phyloP scores from a whole-genome alignment of 768 basidiomycete genomes.

The Mrakia gelida region DNA sequence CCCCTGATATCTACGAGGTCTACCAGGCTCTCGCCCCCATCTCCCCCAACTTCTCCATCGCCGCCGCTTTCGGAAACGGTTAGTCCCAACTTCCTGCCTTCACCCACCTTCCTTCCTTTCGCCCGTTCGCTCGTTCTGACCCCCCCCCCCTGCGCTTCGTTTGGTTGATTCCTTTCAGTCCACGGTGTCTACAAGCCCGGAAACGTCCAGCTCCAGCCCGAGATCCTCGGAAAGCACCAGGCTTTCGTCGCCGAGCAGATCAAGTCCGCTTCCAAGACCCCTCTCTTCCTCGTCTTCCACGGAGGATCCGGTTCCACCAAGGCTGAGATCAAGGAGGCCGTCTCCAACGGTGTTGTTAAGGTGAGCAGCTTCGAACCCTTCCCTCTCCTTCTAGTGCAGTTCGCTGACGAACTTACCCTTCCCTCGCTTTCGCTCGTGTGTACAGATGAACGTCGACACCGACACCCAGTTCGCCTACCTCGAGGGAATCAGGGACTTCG shows the following conservation, averaged over 20 bases:
- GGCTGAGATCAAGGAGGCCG: conserved; percentile 90
- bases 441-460: conserved; percentile 69
- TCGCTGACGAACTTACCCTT: neutral
- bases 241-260: conserved; percentile 64
- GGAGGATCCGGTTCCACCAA: conserved; percentile 97
- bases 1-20: conserved; percentile 90
- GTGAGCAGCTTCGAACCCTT: too few species aligned
- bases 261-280: conserved; percentile 57
- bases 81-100: conserved; percentile 46
- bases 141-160: neutral
- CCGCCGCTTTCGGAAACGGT: conserved; percentile 97
- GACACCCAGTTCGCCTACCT: conserved; percentile 93
- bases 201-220: conserved; percentile 89
- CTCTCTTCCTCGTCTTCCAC: conserved; percentile 99
- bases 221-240: conserved; percentile 89
- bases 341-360: conserved; percentile 90
- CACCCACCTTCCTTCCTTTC: too few species aligned
- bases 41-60: conserved; percentile 91
- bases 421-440: neutral
- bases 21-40: conserved; percentile 76
- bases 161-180: neutral
- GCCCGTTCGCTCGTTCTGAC: neutral
- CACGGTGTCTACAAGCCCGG: conserved; percentile 55
- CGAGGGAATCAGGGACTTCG: conserved; percentile 79
- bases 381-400: too few species aligned